Evolutionary conservation across 495 filamentous ascomycete genomes (phyloP).

Genomic region (Tuber melanosporum): DNA sequence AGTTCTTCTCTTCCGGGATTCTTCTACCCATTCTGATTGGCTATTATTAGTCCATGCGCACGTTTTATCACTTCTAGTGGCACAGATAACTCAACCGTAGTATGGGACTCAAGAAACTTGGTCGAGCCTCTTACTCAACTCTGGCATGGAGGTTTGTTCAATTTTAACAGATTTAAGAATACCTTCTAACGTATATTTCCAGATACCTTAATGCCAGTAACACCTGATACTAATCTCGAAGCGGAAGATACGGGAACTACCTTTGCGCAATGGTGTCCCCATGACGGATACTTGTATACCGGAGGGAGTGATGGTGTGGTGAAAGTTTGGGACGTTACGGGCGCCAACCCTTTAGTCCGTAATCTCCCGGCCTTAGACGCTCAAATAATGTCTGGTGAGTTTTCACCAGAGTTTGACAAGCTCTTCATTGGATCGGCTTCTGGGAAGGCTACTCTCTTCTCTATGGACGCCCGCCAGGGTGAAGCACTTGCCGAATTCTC

Average conservation of each 20-base stretch:
- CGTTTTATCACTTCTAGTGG: conserved; percentile 71
- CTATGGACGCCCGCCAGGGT: conserved; percentile 14
- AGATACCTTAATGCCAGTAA: conserved; percentile 56
- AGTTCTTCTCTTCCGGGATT: conserved; percentile 44
- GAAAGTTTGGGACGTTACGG: conserved; percentile 75
- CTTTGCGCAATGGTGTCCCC: conserved; percentile 70
- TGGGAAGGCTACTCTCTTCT: conserved; percentile 35
- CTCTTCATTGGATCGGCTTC: conserved; percentile 36
- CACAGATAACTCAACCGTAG: conserved; percentile 73
- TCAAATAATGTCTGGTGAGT: conserved; percentile 47
- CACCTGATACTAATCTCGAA: conserved; percentile 54
- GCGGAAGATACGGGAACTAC: conserved; percentile 72
- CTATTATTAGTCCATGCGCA: conserved; percentile 43
- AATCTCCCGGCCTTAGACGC: conserved; percentile 51
- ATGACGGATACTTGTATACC: conserved; percentile 69
- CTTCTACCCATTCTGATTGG: conserved; percentile 45
- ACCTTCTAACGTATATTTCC: conserved; percentile 5
- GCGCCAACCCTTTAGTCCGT: conserved; percentile 57
- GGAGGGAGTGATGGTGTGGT: conserved; percentile 82
- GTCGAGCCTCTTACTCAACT: conserved; percentile 58
- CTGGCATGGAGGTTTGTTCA: conserved; percentile 52
- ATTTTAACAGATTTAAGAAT: neutral
- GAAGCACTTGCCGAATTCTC: conserved; percentile 4
- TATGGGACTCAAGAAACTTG: conserved; percentile 70
- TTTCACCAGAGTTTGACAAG: conserved; percentile 29